These are phyloP conservation scores for Mycena galericulata DNA, from an alignment of 768 basidiomycete genomes.

Conservation along the genomic window DNA sequence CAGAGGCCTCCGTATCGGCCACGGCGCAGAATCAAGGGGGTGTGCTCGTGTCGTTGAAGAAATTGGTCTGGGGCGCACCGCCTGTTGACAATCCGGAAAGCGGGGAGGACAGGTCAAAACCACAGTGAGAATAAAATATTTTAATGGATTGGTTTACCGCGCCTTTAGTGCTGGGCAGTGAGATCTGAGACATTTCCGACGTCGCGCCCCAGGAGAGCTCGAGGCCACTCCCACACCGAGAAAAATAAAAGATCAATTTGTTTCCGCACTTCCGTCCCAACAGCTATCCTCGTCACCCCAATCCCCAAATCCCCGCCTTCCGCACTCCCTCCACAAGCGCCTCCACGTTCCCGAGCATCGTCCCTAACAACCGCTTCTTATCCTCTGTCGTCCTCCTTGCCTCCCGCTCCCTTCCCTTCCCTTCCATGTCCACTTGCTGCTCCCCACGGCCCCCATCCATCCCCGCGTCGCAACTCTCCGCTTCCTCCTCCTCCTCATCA, in stretches of 20 bases:
- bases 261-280: no score
- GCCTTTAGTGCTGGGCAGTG: no score
- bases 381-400: constrained; percentile 72
- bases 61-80: background rate
- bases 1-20: no score
- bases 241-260: no score
- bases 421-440: constrained; percentile 9
- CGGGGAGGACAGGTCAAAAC: no score
- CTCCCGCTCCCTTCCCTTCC: constrained; percentile 33
- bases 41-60: background rate
- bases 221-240: no score
- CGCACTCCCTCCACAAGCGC: constrained; percentile 89
- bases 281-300: constrained; percentile 61
- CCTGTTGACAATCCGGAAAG: no score
- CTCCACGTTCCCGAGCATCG: constrained; percentile 92
- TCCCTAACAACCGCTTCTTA: constrained; percentile 84
- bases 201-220: no score
- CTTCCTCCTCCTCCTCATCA: background rate
- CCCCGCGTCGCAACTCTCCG: constrained; percentile 22
- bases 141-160: no score
- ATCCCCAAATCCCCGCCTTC: constrained; percentile 89
- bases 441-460: constrained; percentile 27
- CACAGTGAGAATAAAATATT: no score
- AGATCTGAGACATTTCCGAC: no score
- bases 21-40: no score